Percentiles rank a stretch among this genome's conserved stretches.
Evolutionary conservation across 495 filamentous ascomycete genomes (phyloP).

Genomic region (Tuber umbilicatum): DNA sequence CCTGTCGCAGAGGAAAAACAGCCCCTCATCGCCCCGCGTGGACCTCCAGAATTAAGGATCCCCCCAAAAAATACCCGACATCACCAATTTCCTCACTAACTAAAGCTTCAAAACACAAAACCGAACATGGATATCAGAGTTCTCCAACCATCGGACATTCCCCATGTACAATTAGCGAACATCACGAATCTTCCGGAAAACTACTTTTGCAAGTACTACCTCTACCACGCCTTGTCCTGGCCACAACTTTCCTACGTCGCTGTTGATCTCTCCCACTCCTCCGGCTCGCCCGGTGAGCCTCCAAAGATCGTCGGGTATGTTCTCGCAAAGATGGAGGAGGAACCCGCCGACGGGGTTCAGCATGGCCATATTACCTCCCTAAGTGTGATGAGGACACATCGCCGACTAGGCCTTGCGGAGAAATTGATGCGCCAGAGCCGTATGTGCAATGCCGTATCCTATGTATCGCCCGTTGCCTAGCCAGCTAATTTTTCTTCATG

Average conservation of each 20-base stretch:
- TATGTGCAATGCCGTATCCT: constrained; percentile 49
- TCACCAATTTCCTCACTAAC: neutral
- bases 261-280: constrained; percentile 75
- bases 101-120: neutral
- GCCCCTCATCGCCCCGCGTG: neutral
- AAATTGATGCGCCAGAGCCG: constrained; percentile 93
- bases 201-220: constrained; percentile 99
- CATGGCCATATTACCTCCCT: constrained; percentile 96
- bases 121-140: constrained; percentile 69
- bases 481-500: neutral
- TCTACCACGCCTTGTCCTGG: constrained; percentile 98
- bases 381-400: constrained; percentile 93
- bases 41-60: neutral
- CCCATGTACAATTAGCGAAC: constrained; percentile 93
- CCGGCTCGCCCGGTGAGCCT: constrained; percentile 72
- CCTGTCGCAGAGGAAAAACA: neutral
- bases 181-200: constrained; percentile 98
- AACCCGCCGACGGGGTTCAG: constrained; percentile 79
- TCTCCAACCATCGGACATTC: constrained; percentile 70
- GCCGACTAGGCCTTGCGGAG: constrained; percentile 85
- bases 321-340: constrained; percentile 98
- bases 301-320: constrained; percentile 99
- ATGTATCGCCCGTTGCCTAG: constrained; percentile 10
- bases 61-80: neutral
- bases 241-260: constrained; percentile 94